Evolutionary conservation across 2,329 filamentous ascomycete genomes (phyloP), one percentile per base, ranked within the genome.

Genomic region (Fusarium heterosporum): DNA sequence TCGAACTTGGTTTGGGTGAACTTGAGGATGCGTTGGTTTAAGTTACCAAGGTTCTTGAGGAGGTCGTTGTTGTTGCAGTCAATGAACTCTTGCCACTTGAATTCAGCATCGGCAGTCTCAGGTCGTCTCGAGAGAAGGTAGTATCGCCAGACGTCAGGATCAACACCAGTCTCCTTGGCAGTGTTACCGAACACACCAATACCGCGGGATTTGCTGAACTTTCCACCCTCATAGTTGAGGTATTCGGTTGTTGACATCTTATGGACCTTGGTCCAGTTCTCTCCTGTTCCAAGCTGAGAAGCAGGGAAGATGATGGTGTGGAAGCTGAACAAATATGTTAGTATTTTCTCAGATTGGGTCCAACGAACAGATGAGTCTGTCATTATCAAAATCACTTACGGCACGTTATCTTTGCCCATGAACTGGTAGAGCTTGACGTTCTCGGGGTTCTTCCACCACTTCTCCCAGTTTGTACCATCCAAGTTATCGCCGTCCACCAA

Each of bases 401-500:
- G 89, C 16, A 93, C 77, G 30, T 80, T 80, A 72, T 82, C 78
- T 75, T 97, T 97, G 80, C 94, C 94, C 88, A 97, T 92, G 84
- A 97, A 96, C 81, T 97, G 94, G 78, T 96, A 97, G 13, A 97
- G 86, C 75, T 90, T 87, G 46, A 97, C 93, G 32, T 97, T 85
- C 42, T 97, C 90, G 1, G 93, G 93, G 77, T 96, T 91, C 75
- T 91, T 89, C 94, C 94, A 97, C 94, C 94, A 97, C 75, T 92
- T 86, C 81, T 97, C 89, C 94, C 94, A 97, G 65, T 96, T 85
- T 42, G 89, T 85, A 40, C 81, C 80, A 5, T 75, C 72, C 14
- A 76, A 65, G 61, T 84, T 75, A 52, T 78, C 77, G 14, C 78
- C 76, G 54, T 87, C 83, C 7, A 93, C 97, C 78, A 97, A 97